Base-by-base conservation (phyloP, 139 green algal species). In the Edaphochlamys debaryana region DNA sequence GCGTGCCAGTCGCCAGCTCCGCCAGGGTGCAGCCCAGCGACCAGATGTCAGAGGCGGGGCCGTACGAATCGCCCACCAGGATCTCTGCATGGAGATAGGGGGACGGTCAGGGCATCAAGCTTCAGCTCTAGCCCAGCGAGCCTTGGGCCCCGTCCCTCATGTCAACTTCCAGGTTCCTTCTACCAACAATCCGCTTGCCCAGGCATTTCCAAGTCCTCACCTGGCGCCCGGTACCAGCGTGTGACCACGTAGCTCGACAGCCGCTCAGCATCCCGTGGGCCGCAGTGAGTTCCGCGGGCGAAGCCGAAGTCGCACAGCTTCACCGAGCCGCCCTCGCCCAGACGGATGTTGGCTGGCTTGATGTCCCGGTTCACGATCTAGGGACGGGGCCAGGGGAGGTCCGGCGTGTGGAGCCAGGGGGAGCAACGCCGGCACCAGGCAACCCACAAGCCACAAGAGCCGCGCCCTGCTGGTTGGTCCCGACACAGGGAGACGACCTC, bases 261-360 rank as follows among this genome's bases (percentile, higher is more conserved):
- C 20, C 17, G 40, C 75, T 81, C 19, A 40, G 30, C 75, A 17
- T 62, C 75, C 17, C 60, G 41, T 3, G 38, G 38, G 2, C 75
- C 75, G 41, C 91, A 98, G 95, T 50, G 92, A 89, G 27, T 84
- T 22, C 38, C 63, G 9, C 75, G 58, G 27, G 94, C 92, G 79
- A 96, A 95, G 22, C 94, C 94, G 84, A 97, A 97, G 86, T 98
- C 94, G 79, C 91, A 95, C 34, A 98, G 93, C 86, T 93, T 94
- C 20, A 97, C 27, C 5, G 84, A 37, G 6, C 89, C 90, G 0
- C 82, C 38, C 0, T 63, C 50, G 1, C 82, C 73, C 5, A 96
- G 37, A 27, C 98, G 90, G n/a, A 98, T 80, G 76, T 98, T 98
- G 76, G 94, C 91, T 27, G 91, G 90, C 34, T 95, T 94, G 17